These are phyloP conservation scores for Austroboletus eburneus DNA, from an alignment of 768 basidiomycete genomes.

Conservation along the genomic window DNA sequence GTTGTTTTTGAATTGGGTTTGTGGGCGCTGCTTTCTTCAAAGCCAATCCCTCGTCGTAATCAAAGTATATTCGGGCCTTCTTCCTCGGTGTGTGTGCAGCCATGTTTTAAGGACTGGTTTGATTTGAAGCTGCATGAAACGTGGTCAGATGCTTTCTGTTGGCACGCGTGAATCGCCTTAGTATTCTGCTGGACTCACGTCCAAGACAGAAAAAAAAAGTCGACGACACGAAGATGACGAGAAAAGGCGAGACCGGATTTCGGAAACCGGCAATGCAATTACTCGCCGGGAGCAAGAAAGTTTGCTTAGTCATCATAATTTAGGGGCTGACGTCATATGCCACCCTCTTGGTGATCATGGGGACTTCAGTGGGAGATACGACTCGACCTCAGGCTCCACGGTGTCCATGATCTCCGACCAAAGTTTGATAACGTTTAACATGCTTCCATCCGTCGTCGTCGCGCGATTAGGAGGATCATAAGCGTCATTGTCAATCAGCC, in stretches of 20 bases:
- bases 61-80: conserved; percentile 21
- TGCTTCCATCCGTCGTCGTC: too few species aligned
- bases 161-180: background rate
- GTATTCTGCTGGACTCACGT: background rate
- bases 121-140: conserved; percentile 1
- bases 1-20: conserved; percentile 53
- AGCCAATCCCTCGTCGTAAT: conserved; percentile 18
- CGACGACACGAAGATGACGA: background rate
- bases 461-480: too few species aligned
- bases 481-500: too few species aligned
- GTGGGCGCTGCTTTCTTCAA: conserved; percentile 6
- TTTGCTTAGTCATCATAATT: too few species aligned
- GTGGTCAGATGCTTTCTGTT: background rate
- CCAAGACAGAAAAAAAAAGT: background rate
- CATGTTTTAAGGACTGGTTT: conserved; percentile 11
- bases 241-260: conserved; percentile 14
- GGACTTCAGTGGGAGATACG: too few species aligned
- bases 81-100: conserved; percentile 23
- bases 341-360: too few species aligned
- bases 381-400: too few species aligned
- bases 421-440: too few species aligned
- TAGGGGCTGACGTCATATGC: too few species aligned
- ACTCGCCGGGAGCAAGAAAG: too few species aligned
- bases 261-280: conserved; percentile 15
- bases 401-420: too few species aligned